phyloP scores from a whole-genome alignment of 768 basidiomycete species.

The Tricholoma furcatifolium region DNA sequence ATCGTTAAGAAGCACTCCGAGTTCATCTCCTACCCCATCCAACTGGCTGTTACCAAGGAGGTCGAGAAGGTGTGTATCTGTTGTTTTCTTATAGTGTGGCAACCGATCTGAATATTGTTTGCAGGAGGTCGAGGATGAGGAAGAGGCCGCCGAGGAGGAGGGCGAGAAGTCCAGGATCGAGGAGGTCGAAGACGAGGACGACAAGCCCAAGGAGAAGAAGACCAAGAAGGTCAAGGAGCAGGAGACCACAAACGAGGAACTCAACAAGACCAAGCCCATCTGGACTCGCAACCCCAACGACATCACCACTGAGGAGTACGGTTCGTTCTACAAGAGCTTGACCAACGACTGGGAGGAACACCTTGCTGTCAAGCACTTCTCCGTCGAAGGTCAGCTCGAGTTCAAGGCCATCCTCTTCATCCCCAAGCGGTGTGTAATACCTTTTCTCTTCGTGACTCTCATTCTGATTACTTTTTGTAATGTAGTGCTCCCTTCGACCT shows the following conservation, averaged over 20 bases:
- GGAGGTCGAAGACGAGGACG: constrained; percentile 81
- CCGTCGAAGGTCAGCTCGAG: constrained; percentile 99
- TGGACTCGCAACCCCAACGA: constrained; percentile 99
- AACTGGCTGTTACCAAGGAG: constrained; percentile 98
- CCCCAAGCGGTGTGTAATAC: constrained; percentile 77
- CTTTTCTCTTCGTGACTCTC: background rate
- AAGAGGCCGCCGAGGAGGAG: constrained; percentile 72
- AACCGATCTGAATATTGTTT: constrained; percentile 10
- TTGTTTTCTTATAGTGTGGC: background rate
- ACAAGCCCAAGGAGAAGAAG: constrained; percentile 88
- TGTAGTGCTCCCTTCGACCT: constrained; percentile 95
- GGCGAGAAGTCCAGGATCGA: constrained; percentile 77
- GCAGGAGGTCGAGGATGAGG: constrained; percentile 87
- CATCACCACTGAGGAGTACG: constrained; percentile 92
- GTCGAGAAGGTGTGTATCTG: constrained; percentile 85
- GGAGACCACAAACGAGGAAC: constrained; percentile 89
- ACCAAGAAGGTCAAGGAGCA: constrained; percentile 92
- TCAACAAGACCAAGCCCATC: constrained; percentile 99
- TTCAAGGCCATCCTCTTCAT: constrained; percentile 99
- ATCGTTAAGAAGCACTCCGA: constrained; percentile 99
- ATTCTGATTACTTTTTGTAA: constrained; percentile 25
- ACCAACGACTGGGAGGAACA: constrained; percentile 99
- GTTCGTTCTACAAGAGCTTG: constrained; percentile 97
- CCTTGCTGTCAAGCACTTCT: constrained; percentile 99
- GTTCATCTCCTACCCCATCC: constrained; percentile 99